phyloP scores from a whole-genome alignment of 1,139 yeast genomes.

The Suhomyces chickasaworum region DNA sequence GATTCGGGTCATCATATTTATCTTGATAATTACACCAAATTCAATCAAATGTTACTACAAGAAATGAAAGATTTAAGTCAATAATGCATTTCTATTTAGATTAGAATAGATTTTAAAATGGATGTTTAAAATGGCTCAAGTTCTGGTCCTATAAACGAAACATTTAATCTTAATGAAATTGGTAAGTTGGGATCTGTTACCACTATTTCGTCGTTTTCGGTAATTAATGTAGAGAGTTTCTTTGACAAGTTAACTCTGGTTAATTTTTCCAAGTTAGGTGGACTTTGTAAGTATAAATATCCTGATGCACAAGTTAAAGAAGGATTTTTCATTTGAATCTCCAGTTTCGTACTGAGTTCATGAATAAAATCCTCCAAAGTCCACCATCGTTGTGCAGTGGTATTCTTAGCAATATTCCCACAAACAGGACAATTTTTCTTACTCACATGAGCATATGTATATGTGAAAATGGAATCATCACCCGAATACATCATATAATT shows the following conservation, averaged over 20 bases:
- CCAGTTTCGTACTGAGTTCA: constrained; percentile 32
- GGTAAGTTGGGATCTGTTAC: constrained; percentile 62
- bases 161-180: constrained; percentile 35
- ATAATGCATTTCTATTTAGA: not conserved
- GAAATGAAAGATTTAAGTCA: constrained; percentile 28
- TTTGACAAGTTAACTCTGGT: constrained; percentile 50
- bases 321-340: constrained; percentile 50
- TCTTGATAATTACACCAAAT: constrained; percentile 56
- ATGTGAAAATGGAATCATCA: constrained; percentile 72
- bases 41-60: constrained; percentile 50
- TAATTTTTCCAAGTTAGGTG: constrained; percentile 50
- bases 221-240: constrained; percentile 41
- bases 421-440: constrained; percentile 74
- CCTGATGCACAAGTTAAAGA: constrained; percentile 48
- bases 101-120: not conserved
- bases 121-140: not conserved
- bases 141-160: constrained; percentile 6
- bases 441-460: constrained; percentile 64
- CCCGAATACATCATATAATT: constrained; percentile 91
- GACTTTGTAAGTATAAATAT: constrained; percentile 53
- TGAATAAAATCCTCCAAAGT: constrained; percentile 54
- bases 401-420: constrained; percentile 48
- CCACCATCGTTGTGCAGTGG: constrained; percentile 40
- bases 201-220: constrained; percentile 51
- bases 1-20: constrained; percentile 74